These are phyloP conservation scores for Pseudocercospora fijiensis DNA, from an alignment of 2,329 filamentous ascomycete species.

Conservation along the genomic window DNA sequence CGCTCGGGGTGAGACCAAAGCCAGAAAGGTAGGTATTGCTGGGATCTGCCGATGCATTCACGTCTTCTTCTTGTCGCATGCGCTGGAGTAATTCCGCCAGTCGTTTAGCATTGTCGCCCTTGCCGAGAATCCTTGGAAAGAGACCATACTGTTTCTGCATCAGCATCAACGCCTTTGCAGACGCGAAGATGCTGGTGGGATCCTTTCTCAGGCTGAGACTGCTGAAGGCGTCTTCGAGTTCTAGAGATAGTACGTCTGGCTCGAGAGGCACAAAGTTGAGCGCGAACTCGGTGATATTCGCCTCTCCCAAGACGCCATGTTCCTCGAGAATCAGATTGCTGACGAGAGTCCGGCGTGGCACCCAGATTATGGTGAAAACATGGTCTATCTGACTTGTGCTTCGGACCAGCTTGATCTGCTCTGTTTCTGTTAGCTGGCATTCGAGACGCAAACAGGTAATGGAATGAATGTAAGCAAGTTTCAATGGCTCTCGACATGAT, in stretches of 20 bases:
- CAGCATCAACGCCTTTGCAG: slow-evolving; percentile 90
- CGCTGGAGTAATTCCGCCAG: slow-evolving; percentile 82
- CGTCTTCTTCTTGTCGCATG: slow-evolving; percentile 89
- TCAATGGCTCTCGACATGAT: slow-evolving; percentile 32
- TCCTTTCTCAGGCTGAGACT: slow-evolving; percentile 90
- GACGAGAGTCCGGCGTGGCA: slow-evolving; percentile 85
- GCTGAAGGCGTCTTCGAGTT: slow-evolving; percentile 80
- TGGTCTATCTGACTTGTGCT: slow-evolving; percentile 85
- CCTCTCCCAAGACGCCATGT: slow-evolving; percentile 87
- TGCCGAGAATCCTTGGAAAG: slow-evolving; percentile 91
- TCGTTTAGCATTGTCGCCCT: slow-evolving; percentile 89
- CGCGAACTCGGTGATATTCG: slow-evolving; percentile 82
- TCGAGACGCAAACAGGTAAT: slow-evolving; percentile 14
- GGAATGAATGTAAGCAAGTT: slow-evolving; percentile 55
- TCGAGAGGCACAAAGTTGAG: slow-evolving; percentile 90
- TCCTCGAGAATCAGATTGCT: slow-evolving; percentile 91
- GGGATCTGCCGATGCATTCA: slow-evolving; percentile 41
- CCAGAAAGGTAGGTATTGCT: slow-evolving; percentile 50
- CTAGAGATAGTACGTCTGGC: slow-evolving; percentile 84
- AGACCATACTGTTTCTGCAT: slow-evolving; percentile 89
- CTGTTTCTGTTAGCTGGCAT: slow-evolving; percentile 48
- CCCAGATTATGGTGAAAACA: slow-evolving; percentile 96
- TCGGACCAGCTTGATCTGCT: slow-evolving; percentile 86
- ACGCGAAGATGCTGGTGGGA: slow-evolving; percentile 81
- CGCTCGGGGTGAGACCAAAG: slow-evolving; percentile 77